Base-by-base conservation (phyloP, 2,329 filamentous ascomycete genomes). In the Apiospora rasikravindrae region DNA sequence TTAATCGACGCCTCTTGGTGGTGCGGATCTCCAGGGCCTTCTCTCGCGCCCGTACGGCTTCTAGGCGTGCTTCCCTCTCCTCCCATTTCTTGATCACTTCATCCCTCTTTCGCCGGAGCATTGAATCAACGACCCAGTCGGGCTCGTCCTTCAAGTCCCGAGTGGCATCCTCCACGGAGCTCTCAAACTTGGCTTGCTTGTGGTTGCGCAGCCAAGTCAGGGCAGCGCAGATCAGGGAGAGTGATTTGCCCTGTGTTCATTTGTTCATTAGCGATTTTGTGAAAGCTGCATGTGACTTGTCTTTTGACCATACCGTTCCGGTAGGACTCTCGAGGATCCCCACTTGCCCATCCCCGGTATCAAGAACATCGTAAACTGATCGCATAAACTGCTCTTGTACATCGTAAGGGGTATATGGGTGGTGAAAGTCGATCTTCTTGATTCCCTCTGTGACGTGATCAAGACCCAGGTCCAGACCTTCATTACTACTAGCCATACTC, bases 311-410 rank as follows among this genome's bases (percentile, higher is more conserved):
- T 79, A 88, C 88, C 74, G 90, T 93, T 81, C 95, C 95, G 57
- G 95, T 98, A n/a, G 95, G 95, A 66, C 94, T 97, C 80, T 98
- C 95, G 66, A 98, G 91, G 61, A 98, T 95, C 42, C 94, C 95
- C 67, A 98, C 87, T 78, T 95, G 94, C 11, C 93, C 92, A 57
- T 92, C 82, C 5, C 89, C 88, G 33, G 78, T 78, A 76, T 97
- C 91, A 37, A 98, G 88, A 73, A 94, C 94, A 69, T 90, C 84
- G 79, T 97, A 98, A 6, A 96, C 88, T 0, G 92, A 89, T 76
- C 87, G 90, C 95, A 98, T 98, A 79, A 98, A 97, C 76, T 96
- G 86, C 64, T 92, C 87, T 78, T 98, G 95, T 61, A 98, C 96
- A 70, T 93, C 88, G 81, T 98, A 98, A 0, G 95, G 95, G 42